Percentiles rank a stretch among this genome's conserved stretches.
phyloP scores from a whole-genome alignment of 495 filamentous ascomycete genomes.

The Penicillium crystallinum region DNA sequence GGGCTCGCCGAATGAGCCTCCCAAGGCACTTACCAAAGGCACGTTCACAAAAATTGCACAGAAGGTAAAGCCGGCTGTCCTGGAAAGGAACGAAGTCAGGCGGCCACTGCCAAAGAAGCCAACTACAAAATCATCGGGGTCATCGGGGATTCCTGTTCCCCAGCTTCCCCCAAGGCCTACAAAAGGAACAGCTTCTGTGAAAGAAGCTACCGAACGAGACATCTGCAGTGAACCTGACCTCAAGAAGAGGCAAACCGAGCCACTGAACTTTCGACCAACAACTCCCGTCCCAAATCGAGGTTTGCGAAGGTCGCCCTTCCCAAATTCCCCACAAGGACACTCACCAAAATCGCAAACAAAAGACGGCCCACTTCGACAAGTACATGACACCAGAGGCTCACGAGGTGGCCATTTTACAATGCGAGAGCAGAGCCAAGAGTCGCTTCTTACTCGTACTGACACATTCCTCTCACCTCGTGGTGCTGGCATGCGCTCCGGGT shows the following conservation, averaged over 20 bases:
- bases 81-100: conserved; percentile 29
- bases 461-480: conserved; percentile 50
- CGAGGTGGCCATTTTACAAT: conserved; percentile 46
- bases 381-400: conserved; percentile 23
- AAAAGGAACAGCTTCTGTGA: conserved; percentile 19
- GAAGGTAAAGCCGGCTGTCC: conserved; percentile 24
- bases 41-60: conserved; percentile 34
- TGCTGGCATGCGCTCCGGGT: conserved; percentile 42
- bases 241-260: conserved; percentile 12
- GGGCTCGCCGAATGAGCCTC: conserved; percentile 1
- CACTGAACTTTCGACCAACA: conserved; percentile 8
- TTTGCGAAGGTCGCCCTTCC: conserved; percentile 38
- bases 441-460: conserved; percentile 55
- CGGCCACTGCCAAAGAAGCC: conserved; percentile 15
- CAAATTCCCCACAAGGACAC: conserved; percentile 16
- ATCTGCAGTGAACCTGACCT: conserved; percentile 3
- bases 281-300: conserved; percentile 33
- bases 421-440: conserved; percentile 51
- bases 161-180: conserved; percentile 11
- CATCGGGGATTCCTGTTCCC: conserved; percentile 4
- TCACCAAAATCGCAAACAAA: conserved; percentile 21
- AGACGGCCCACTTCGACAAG: conserved; percentile 18
- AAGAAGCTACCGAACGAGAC: conserved; percentile 19
- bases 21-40: conserved; percentile 23
- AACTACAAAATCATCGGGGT: conserved; percentile 12